Evolutionary conservation across 2,329 filamentous ascomycete species (phyloP).

Genomic region (Camillea tinctor): DNA sequence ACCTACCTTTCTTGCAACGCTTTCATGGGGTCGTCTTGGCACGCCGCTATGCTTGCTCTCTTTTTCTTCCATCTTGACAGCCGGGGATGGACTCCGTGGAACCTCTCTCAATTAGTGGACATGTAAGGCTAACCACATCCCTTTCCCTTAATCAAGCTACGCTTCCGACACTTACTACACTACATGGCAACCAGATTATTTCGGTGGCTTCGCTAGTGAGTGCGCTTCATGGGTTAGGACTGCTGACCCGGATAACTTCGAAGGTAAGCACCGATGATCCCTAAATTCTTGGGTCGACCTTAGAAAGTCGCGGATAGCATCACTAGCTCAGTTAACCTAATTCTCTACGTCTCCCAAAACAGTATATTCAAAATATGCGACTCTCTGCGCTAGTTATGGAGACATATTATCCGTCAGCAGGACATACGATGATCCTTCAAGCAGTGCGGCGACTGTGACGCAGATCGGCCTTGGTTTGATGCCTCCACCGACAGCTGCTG

Average conservation of each 20-base stretch:
- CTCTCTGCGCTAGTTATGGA: neutral
- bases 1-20: neutral
- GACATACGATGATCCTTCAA: neutral
- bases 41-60: neutral
- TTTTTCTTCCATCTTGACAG: neutral
- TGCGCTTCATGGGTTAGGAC: constrained; percentile 9
- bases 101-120: neutral
- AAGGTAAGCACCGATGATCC: neutral
- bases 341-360: neutral
- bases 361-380: neutral
- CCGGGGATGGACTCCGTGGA: neutral
- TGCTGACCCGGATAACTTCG: neutral
- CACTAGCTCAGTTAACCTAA: neutral
- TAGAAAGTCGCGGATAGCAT: neutral
- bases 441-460: neutral
- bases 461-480: neutral
- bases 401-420: neutral
- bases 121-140: neutral
- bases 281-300: neutral
- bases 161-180: neutral
- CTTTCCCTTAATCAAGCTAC: neutral
- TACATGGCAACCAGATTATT: neutral
- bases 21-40: neutral
- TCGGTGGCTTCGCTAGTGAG: constrained; percentile 3
- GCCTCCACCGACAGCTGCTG: constrained; percentile 7